Evolutionary conservation across 371 early-diverging fungal species (phyloP).

Genomic region (Mycotypha africana): DNA sequence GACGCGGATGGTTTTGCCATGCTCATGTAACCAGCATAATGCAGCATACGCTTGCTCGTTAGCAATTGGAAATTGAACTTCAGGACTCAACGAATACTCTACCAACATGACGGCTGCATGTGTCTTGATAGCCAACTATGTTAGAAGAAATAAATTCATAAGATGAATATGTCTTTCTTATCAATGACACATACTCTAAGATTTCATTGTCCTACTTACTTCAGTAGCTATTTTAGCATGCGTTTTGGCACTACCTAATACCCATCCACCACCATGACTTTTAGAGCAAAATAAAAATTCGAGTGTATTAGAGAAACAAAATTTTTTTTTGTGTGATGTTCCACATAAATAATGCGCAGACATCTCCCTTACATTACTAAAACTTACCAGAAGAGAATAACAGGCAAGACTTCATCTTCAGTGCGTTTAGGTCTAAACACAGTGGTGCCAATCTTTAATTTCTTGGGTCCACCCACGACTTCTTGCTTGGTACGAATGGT

Average conservation of each 20-base stretch:
- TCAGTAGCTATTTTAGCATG: constrained; percentile 12
- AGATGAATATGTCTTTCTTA: not conserved
- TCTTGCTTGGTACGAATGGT: constrained; percentile 2
- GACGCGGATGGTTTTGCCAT: constrained; percentile 6
- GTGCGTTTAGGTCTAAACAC: constrained; percentile 10
- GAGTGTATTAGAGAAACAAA: not conserved
- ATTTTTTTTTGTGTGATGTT: not conserved
- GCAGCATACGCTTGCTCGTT: constrained; percentile 11
- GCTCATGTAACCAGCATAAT: constrained; percentile 5
- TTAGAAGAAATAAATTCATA: not conserved
- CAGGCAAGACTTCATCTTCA: constrained; percentile 9
- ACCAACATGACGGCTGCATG: constrained; percentile 13
- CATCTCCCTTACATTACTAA: no score
- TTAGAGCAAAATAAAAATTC: not conserved
- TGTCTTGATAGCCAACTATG: constrained; percentile 5
- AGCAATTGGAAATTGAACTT: constrained; percentile 17
- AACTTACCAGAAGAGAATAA: constrained; percentile 8
- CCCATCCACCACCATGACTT: constrained; percentile 15
- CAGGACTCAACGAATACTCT: constrained; percentile 16
- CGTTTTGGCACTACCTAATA: constrained; percentile 5
- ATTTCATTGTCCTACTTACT: constrained; percentile 5
- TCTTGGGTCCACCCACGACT: constrained; percentile 1
- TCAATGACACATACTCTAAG: not conserved
- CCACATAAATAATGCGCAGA: no score
- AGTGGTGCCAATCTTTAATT: constrained; percentile 4